Percentiles rank a stretch among this genome's conserved stretches.
Evolutionary conservation across 176 grass and related monocot species (phyloP).

Genomic region (Saccharum spontaneum): DNA sequence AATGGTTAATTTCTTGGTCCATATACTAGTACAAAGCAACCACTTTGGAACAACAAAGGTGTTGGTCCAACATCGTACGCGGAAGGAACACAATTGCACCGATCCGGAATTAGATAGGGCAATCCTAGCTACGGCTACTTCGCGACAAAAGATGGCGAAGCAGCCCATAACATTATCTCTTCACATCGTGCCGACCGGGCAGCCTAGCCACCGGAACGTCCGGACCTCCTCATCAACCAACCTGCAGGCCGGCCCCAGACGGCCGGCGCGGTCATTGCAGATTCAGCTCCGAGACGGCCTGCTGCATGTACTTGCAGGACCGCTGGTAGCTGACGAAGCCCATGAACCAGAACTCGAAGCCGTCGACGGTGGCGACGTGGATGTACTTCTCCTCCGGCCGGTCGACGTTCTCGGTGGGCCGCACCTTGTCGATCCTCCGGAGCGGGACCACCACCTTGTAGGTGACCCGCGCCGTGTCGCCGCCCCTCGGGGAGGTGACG

Average conservation of each 20-base stretch:
- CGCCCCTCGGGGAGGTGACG: slow-evolving; percentile 47
- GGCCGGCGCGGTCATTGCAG: slow-evolving; percentile 24
- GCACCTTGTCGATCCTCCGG: slow-evolving; percentile 41
- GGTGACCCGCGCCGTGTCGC: slow-evolving; percentile 42
- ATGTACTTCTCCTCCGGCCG: slow-evolving; percentile 72
- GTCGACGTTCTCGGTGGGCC: slow-evolving; percentile 57
- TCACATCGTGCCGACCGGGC: slow-evolving; percentile 48
- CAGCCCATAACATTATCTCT: slow-evolving; percentile 30
- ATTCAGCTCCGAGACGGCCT: slow-evolving; percentile 38
- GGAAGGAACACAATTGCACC: slow-evolving; percentile 44
- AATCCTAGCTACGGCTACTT: slow-evolving; percentile 20
- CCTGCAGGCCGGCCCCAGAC: not conserved
- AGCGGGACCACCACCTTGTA: slow-evolving; percentile 77
- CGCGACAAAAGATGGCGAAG: slow-evolving; percentile 33
- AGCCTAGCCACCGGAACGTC: not conserved
- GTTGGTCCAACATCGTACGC: slow-evolving; percentile 49
- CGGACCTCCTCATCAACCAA: not conserved
- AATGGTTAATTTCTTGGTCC: slow-evolving; percentile 33
- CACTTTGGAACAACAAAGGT: slow-evolving; percentile 21
- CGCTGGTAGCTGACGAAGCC: slow-evolving; percentile 71
- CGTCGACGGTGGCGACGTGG: slow-evolving; percentile 64
- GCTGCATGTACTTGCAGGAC: slow-evolving; percentile 60
- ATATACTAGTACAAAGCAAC: slow-evolving; percentile 13
- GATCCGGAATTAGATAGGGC: slow-evolving; percentile 33
- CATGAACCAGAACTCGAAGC: slow-evolving; percentile 95